These are phyloP conservation scores for Aegilops longissima DNA, from an alignment of 176 grass and related monocot genomes.

Conservation along the genomic window DNA sequence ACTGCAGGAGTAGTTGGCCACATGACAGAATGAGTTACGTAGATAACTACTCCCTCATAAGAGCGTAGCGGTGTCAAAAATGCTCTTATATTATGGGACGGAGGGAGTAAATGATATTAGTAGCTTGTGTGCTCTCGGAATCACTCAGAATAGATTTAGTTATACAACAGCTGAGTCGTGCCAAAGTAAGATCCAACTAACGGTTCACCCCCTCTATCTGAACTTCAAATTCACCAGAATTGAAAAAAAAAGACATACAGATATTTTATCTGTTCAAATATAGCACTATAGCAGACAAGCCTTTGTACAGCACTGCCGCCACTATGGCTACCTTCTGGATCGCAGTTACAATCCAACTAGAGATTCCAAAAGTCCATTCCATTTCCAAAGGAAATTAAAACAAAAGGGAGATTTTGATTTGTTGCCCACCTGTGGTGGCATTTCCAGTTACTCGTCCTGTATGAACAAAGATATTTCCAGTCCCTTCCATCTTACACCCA, in stretches of 20 bases:
- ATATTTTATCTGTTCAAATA: background rate
- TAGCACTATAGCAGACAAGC: background rate
- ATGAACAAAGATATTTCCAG: constrained; percentile 6
- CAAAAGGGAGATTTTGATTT: background rate
- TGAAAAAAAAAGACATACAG: background rate
- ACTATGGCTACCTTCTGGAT: background rate
- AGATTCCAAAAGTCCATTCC: background rate
- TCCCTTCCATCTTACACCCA: background rate
- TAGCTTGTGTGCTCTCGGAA: background rate
- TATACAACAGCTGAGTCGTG: background rate
- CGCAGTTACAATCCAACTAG: background rate
- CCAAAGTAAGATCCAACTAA: background rate
- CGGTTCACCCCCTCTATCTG: background rate
- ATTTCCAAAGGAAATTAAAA: background rate
- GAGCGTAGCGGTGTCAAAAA: no score
- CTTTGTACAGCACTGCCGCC: background rate
- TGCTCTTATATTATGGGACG: no score
- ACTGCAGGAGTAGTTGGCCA: background rate
- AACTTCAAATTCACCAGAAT: background rate
- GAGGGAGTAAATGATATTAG: background rate
- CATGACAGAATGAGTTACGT: background rate
- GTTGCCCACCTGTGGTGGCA: constrained; percentile 5
- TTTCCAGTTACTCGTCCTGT: background rate
- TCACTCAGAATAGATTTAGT: background rate
- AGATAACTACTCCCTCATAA: background rate